phyloP scores from a whole-genome alignment of 345 rosid genomes.

The Aquilaria sinensis region DNA sequence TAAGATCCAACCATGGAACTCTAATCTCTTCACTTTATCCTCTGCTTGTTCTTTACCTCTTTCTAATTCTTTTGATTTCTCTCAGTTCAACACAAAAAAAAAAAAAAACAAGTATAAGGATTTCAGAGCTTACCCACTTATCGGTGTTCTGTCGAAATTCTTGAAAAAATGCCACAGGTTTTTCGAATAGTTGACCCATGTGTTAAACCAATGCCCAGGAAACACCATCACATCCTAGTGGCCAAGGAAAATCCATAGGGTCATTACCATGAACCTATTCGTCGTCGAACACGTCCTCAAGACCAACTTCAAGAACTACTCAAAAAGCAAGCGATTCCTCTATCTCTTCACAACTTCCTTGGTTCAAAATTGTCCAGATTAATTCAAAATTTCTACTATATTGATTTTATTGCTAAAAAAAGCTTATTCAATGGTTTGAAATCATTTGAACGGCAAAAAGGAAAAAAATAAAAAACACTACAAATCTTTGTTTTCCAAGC shows the following conservation, averaged over 20 bases:
- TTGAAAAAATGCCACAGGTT: conserved; percentile 21
- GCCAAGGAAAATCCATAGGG: conserved; percentile 11
- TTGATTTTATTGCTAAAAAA: conserved; percentile 12
- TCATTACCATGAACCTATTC: conserved; percentile 1
- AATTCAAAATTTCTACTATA: conserved; percentile 4
- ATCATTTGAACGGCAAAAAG: no score
- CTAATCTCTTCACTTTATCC: neutral
- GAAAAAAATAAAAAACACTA: no score
- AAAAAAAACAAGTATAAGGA: neutral
- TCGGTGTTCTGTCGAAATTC: conserved; percentile 25
- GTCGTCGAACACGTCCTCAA: conserved; percentile 7
- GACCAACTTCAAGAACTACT: conserved; percentile 10
- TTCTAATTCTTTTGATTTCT: neutral
- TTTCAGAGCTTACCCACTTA: conserved; percentile 22
- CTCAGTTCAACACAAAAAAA: neutral
- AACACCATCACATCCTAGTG: conserved; percentile 13
- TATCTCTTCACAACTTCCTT: conserved; percentile 4
- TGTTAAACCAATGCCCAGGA: conserved; percentile 15
- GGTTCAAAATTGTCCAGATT: conserved; percentile 6
- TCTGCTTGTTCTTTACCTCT: neutral
- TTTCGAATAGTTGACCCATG: conserved; percentile 26
- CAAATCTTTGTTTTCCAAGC: no score
- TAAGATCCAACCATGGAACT: neutral
- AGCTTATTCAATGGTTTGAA: neutral
- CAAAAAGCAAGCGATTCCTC: conserved; percentile 11